Base-by-base conservation (phyloP, 2,329 filamentous ascomycete species). In the Elsinoe australis region DNA sequence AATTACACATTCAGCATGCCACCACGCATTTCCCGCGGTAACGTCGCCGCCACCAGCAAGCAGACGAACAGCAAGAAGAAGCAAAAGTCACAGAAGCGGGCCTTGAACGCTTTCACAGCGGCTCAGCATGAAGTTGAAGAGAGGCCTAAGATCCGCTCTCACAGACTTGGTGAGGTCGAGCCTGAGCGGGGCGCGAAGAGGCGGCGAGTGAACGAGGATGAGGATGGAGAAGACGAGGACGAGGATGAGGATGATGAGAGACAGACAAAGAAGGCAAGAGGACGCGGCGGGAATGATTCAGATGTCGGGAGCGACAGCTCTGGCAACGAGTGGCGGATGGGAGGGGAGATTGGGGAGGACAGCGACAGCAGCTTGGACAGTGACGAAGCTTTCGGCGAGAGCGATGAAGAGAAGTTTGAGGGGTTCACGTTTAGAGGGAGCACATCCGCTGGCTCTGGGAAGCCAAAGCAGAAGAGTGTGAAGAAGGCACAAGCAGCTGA, bases 341-440 rank as follows among this genome's bases (percentile, higher is more conserved):
- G 89, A 19, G 70, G 80, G 39, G 38, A 63, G 35, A 79, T 82
- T 17, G 77, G 75, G 41, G 78, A 75, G 35, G 80, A 83, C 47
- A 75, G 83, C 53, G 82, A 85, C 57, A 80, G 76, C 48, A 80
- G 83, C 53, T 69, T 86, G 49, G 81, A 85, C 61, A 83, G 78
- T 55, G 82, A 85, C 61, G 87, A 94, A 59, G 89, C 90, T 2
- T 87, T 95, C 71, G 86, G 87, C 3, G 82, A 86, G 55, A 92
- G 86, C 58, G 89, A 95, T 59, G 82, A 92, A 59, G 89, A 94
- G 61, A 77, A 75, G 53, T 94, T 94, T 55, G 80, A 87, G 54
- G 85, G 80, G 8, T 94, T 83, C 58, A 78, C 76, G 3, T 85
- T 85, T 59, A 71, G 79, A 26, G 80, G 80, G 24, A 78, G 74